phyloP scores from a whole-genome alignment of 2,329 filamentous ascomycete species.

The Chalaropsis thielavioides region DNA sequence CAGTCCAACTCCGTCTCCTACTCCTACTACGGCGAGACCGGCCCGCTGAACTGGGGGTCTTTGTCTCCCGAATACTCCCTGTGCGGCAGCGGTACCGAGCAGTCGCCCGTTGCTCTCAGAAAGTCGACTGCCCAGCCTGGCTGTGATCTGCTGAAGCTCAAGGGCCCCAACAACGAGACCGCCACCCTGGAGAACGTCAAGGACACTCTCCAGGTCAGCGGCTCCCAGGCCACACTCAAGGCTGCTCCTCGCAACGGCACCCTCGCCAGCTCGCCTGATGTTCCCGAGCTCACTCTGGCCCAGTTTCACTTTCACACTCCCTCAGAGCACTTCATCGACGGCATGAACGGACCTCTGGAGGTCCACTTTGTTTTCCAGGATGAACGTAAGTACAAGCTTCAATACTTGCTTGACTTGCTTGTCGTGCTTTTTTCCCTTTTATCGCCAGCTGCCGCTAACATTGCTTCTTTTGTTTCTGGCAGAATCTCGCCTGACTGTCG shows the following conservation, averaged over 20 bases:
- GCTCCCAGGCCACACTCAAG: background rate
- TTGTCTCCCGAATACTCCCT: conserved; percentile 30
- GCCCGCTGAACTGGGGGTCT: conserved; percentile 39
- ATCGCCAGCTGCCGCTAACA: background rate
- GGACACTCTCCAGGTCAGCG: conserved; percentile 34
- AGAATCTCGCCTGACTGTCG: conserved; percentile 23
- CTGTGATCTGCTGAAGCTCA: conserved; percentile 21
- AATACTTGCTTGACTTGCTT: no score
- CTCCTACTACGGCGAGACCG: conserved; percentile 21
- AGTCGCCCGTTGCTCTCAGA: conserved; percentile 43
- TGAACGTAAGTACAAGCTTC: conserved; percentile 18
- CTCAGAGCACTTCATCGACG: conserved; percentile 40
- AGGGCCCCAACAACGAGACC: conserved; percentile 24
- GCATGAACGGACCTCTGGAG: conserved; percentile 29
- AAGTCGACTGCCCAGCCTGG: conserved; percentile 22
- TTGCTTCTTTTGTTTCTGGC: background rate
- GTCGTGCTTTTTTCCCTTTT: no score
- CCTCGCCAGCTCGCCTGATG: conserved; percentile 24
- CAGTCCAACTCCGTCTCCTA: conserved; percentile 31
- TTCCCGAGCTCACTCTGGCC: conserved; percentile 29
- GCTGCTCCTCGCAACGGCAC: background rate
- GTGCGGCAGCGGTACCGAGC: conserved; percentile 35
- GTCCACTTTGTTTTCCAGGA: conserved; percentile 30
- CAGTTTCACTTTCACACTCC: conserved; percentile 50
- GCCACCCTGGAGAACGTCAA: conserved; percentile 36